These are phyloP conservation scores for Curvularia spicifera DNA, from an alignment of 2,329 filamentous ascomycete species.

Conservation along the genomic window DNA sequence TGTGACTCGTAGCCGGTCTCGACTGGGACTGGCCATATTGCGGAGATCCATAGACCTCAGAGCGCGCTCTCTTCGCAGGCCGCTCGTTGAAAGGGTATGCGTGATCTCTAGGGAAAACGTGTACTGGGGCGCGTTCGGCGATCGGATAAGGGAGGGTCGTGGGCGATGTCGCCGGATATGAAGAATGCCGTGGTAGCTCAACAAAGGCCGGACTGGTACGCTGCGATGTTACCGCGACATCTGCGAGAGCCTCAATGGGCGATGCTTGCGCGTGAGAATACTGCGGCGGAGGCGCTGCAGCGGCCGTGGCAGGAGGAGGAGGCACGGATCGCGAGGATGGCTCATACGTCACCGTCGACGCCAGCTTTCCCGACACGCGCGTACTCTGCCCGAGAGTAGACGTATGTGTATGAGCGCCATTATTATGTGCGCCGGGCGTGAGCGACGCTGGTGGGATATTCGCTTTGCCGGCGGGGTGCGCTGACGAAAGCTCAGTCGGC, in stretches of 20 bases:
- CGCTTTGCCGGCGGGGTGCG: slow-evolving; percentile 32
- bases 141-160: slow-evolving; percentile 24
- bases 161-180: slow-evolving; percentile 31
- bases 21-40: slow-evolving; percentile 46
- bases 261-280: slow-evolving; percentile 39
- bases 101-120: slow-evolving; percentile 23
- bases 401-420: slow-evolving; percentile 13
- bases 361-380: slow-evolving; percentile 21
- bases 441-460: slow-evolving; percentile 18
- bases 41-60: slow-evolving; percentile 60
- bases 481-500: slow-evolving; percentile 26
- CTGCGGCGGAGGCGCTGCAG: slow-evolving; percentile 18
- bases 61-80: slow-evolving; percentile 66
- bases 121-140: slow-evolving; percentile 34
- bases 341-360: slow-evolving; percentile 22
- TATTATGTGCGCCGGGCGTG: slow-evolving; percentile 17
- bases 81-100: slow-evolving; percentile 50
- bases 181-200: slow-evolving; percentile 31
- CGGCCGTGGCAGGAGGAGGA: slow-evolving; percentile 27
- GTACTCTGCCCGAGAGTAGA: slow-evolving; percentile 6
- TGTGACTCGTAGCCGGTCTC: slow-evolving; percentile 57
- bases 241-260: slow-evolving; percentile 54
- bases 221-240: slow-evolving; percentile 48
- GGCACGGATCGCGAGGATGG: slow-evolving; percentile 32
- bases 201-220: slow-evolving; percentile 45